phyloP scores from a whole-genome alignment of 768 basidiomycete species.

The Tylopilus felleus region DNA sequence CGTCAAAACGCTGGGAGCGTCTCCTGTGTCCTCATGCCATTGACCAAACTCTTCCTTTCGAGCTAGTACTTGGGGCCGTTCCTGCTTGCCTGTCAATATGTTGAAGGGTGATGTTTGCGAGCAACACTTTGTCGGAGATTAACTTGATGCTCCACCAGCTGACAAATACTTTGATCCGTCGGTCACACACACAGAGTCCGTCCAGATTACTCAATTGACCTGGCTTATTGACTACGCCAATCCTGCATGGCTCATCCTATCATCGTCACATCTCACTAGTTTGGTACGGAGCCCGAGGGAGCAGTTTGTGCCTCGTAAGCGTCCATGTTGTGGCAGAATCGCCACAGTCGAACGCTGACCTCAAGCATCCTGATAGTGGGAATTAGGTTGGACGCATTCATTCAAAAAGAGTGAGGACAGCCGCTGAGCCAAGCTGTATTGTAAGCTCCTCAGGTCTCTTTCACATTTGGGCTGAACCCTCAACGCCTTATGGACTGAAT shows the following conservation, averaged over 20 bases:
- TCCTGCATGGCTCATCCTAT: not conserved
- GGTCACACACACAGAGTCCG: not conserved
- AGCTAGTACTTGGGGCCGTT: too few species aligned
- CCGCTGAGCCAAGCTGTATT: too few species aligned
- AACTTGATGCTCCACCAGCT: not conserved
- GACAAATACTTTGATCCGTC: not conserved
- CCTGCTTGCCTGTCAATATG: too few species aligned
- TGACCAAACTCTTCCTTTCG: too few species aligned
- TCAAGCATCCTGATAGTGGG: not conserved
- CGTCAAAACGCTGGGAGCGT: too few species aligned
- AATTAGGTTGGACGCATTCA: not conserved
- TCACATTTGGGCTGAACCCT: not conserved
- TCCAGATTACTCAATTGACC: not conserved
- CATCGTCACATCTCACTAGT: not conserved
- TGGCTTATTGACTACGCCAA: not conserved
- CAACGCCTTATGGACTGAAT: not conserved
- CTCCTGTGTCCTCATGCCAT: too few species aligned
- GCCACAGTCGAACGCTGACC: too few species aligned
- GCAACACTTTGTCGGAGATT: too few species aligned
- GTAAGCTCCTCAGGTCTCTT: not conserved
- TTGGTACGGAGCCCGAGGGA: not conserved
- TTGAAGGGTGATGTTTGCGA: too few species aligned
- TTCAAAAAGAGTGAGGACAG: not conserved
- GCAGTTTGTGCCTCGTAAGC: too few species aligned
- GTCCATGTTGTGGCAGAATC: not conserved